phyloP scores from a whole-genome alignment of 2,329 filamentous ascomycete genomes.

The Talaromyces sp. region DNA sequence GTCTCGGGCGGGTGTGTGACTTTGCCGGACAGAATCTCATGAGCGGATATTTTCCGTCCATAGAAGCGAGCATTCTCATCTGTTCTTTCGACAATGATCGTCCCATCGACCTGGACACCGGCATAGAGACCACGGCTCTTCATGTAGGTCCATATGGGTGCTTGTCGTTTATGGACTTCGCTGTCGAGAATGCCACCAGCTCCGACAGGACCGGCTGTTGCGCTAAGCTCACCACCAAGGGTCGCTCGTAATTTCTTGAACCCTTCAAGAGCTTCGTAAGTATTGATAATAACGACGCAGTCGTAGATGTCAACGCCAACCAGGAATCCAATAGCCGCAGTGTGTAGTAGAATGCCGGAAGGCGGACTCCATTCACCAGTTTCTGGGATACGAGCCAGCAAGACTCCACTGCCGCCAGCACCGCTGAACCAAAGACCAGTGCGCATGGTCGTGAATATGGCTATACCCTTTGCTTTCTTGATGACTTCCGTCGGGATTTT shows the following conservation, averaged over 20 bases:
- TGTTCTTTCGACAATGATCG: conserved; percentile 77
- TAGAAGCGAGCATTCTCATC: conserved; percentile 89
- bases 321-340: conserved; percentile 81
- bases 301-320: conserved; percentile 94
- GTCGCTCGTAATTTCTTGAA: conserved; percentile 78
- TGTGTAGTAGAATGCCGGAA: conserved; percentile 86
- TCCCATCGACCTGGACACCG: conserved; percentile 81
- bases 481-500: conserved; percentile 86
- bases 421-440: conserved; percentile 89
- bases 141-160: conserved; percentile 79
- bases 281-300: conserved; percentile 90
- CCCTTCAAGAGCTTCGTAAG: conserved; percentile 73
- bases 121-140: conserved; percentile 88
- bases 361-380: conserved; percentile 91
- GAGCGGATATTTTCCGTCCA: conserved; percentile 60
- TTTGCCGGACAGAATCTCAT: conserved; percentile 62
- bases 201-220: conserved; percentile 72
- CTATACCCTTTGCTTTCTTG: conserved; percentile 81
- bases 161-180: conserved; percentile 63
- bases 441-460: conserved; percentile 93
- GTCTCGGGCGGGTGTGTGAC: conserved; percentile 55
- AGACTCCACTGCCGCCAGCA: conserved; percentile 81
- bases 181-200: conserved; percentile 70
- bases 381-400: conserved; percentile 72
- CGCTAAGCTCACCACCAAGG: conserved; percentile 74